A percentile compares a stretch with the other conserved stretches of the same genome.
Conservation (phyloP, 1,284 basidiomycete species). For the Gastroboletus turbinatus region DNA sequence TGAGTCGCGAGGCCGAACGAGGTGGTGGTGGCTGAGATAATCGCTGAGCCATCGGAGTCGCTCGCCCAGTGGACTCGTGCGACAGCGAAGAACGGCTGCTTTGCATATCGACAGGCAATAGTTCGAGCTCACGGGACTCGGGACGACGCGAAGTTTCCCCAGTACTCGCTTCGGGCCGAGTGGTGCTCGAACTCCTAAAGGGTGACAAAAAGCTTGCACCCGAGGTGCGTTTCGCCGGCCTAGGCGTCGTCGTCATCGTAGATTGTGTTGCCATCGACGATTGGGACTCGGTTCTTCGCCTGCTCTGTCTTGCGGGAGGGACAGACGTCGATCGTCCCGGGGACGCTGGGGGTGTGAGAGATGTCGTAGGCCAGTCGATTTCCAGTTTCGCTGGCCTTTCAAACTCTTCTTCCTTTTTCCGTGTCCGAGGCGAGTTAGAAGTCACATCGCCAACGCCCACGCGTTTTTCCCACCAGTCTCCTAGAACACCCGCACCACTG, state of each 20-base stretch:
- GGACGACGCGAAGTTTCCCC: constrained; percentile 19
- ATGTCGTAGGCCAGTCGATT: constrained; percentile 12
- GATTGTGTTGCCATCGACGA: constrained; percentile 26
- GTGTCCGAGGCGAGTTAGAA: constrained; percentile 18
- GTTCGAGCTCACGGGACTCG: constrained; percentile 22
- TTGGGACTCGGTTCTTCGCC: constrained; percentile 22
- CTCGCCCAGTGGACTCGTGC: constrained; percentile 18
- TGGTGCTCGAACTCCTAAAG: constrained; percentile 22
- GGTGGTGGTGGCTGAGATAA: constrained; percentile 8
- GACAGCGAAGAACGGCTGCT: constrained; percentile 25
- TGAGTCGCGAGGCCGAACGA: constrained; percentile 23
- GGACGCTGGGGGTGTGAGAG: background rate
- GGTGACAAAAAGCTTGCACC: constrained; percentile 30
- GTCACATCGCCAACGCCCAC: constrained; percentile 66
- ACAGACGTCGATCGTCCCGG: constrained; percentile 7
- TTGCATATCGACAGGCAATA: constrained; percentile 27
- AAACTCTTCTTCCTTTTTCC: constrained; percentile 38
- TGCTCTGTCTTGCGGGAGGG: background rate
- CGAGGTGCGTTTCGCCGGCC: constrained; percentile 22
- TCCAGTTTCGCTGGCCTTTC: constrained; percentile 24
- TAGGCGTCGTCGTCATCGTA: constrained; percentile 17
- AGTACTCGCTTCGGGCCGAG: constrained; percentile 8
- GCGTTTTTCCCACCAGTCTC: constrained; percentile 74
- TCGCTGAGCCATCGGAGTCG: constrained; percentile 13
- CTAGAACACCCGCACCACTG: constrained; percentile 51